Evolutionary conservation across 108 stramenopile genomes (phyloP).

Genomic region (Skeletonema tropicum): DNA sequence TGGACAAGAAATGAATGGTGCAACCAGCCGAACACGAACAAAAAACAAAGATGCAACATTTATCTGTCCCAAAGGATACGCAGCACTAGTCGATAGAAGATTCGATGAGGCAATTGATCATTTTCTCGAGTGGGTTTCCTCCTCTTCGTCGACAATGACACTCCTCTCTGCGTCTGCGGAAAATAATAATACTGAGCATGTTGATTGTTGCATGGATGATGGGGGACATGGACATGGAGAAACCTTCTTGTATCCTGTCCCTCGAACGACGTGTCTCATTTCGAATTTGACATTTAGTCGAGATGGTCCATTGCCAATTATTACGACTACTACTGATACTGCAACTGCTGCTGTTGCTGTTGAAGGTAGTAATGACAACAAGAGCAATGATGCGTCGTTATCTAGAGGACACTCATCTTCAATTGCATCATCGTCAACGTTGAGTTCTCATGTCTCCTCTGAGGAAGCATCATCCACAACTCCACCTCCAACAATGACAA

Average conservation of each 20-base stretch:
- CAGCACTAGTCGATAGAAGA: constrained; percentile 47
- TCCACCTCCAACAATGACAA: background rate
- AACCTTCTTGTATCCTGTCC: background rate
- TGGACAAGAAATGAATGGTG: background rate
- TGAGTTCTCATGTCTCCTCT: too few species aligned
- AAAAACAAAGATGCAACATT: background rate
- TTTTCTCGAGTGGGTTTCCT: constrained; percentile 28
- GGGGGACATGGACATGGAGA: background rate
- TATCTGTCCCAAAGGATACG: constrained; percentile 52
- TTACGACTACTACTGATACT: background rate
- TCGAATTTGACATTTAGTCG: background rate
- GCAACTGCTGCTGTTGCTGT: too few species aligned
- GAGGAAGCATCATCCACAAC: background rate
- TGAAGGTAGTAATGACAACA: too few species aligned
- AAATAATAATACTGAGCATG: too few species aligned
- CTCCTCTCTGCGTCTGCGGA: constrained; percentile 2
- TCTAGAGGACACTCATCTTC: background rate
- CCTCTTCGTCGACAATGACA: background rate
- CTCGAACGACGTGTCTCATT: background rate
- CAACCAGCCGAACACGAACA: background rate
- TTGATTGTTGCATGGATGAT: background rate
- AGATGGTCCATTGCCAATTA: background rate
- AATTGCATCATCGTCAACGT: background rate
- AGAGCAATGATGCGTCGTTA: background rate
- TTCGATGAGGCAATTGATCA: constrained; percentile 54